Evolutionary conservation across 2,329 filamentous ascomycete genomes (phyloP).

Genomic region (Mariannaea sp.): DNA sequence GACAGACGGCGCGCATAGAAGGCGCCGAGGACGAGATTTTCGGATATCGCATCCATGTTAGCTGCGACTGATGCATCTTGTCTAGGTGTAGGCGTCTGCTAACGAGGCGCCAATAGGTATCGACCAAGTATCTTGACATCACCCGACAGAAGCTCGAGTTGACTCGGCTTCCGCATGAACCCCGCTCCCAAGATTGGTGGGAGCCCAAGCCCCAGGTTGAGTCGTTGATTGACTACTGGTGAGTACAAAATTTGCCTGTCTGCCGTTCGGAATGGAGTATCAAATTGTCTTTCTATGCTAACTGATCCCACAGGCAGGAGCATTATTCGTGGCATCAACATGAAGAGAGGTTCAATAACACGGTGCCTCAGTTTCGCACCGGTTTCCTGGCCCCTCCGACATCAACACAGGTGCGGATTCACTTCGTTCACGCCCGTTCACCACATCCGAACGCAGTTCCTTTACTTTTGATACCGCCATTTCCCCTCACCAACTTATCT

Average conservation of each 20-base stretch:
- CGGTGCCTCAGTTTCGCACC: conserved; percentile 68
- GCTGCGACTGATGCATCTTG: conserved; percentile 34
- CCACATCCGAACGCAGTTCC: conserved; percentile 60
- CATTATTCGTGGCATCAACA: conserved; percentile 67
- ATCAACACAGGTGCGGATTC: conserved; percentile 57
- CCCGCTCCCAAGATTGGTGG: conserved; percentile 58
- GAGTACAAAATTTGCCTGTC: conserved; percentile 30
- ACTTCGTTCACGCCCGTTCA: conserved; percentile 68
- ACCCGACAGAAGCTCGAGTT: conserved; percentile 71
- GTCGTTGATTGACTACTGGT: conserved; percentile 69
- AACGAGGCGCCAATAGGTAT: conserved; percentile 55
- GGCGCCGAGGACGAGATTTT: conserved; percentile 51
- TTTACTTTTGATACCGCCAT: conserved; percentile 67
- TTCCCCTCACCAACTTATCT: conserved; percentile 67
- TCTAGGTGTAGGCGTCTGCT: conserved; percentile 28
- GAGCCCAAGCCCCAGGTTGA: conserved; percentile 66
- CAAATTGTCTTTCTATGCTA: too few species aligned
- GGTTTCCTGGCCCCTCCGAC: conserved; percentile 50
- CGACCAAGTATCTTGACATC: conserved; percentile 68
- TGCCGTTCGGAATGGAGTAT: not conserved
- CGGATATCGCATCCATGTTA: conserved; percentile 62
- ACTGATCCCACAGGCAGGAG: conserved; percentile 59
- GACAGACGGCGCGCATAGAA: conserved; percentile 28
- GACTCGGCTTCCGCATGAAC: conserved; percentile 66
- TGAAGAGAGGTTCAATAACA: conserved; percentile 61